These are phyloP conservation scores for Pythium oligandrum DNA, from an alignment of 352 stramenopile species.

Conservation along the genomic window DNA sequence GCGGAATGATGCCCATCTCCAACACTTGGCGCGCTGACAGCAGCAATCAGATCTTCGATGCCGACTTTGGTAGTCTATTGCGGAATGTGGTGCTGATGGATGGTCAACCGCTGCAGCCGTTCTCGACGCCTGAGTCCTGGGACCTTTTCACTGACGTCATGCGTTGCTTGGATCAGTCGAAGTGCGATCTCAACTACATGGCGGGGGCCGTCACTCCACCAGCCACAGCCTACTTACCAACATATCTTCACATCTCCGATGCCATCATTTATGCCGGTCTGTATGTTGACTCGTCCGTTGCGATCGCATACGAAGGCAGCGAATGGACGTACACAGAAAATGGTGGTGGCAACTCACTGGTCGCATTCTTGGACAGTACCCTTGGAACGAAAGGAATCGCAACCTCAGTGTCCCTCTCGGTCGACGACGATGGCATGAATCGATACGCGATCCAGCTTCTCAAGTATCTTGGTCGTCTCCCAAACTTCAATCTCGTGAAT, in stretches of 20 bases:
- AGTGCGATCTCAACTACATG: constrained; percentile 17
- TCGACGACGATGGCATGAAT: neutral
- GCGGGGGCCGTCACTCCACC: constrained; percentile 7
- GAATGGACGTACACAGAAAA: constrained; percentile 5
- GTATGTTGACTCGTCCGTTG: constrained; percentile 5
- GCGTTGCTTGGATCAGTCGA: neutral
- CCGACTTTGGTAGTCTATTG: neutral
- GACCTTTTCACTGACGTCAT: constrained; percentile 8
- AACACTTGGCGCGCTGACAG: neutral
- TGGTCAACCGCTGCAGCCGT: neutral
- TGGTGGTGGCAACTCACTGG: neutral
- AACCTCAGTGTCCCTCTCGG: neutral
- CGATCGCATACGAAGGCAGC: constrained; percentile 1
- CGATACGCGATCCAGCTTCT: constrained; percentile 10
- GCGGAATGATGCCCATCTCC: neutral
- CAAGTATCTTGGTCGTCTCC: constrained; percentile 11
- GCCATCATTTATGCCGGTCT: neutral
- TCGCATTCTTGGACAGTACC: neutral
- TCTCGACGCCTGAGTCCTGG: constrained; percentile 3
- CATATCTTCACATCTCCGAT: neutral
- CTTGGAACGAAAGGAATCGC: neutral
- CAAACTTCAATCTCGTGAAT: neutral
- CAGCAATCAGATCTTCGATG: neutral
- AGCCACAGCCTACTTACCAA: constrained; percentile 13
- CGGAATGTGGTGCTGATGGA: neutral